Base-by-base conservation (phyloP, 441 rosid species). In the Erodium chrysanthum region DNA sequence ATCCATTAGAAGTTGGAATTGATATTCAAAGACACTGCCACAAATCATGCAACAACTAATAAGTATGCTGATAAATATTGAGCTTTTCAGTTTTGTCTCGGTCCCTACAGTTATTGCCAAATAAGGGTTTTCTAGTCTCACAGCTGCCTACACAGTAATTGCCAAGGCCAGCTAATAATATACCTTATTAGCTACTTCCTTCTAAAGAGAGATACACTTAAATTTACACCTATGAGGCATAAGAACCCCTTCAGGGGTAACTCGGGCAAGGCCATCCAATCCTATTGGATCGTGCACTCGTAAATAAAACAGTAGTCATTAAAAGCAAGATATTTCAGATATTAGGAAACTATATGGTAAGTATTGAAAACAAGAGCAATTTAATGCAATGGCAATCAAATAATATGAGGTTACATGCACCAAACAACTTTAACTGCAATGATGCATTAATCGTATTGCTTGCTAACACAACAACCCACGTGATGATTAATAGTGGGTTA, bases 401-500 rank as follows among this genome's bases (percentile, higher is more conserved):
- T 56, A 56, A 8, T 59, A 33, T 0, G 22, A 66, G 17, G 63
- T 22, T 59, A 21, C 23, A 33, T 11, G 60, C 7, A 25, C 70
- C 70, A 17, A n/a, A 67, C 66, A 63, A 66, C 58, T 52, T 70
- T 6, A 17, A 69, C 52, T 17, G 23, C 46, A 15, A 18, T 42
- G 35, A 66, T 37, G 48, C 8, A 33, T 11, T 52, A 44, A 20
- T 0, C 44, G 65, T 33, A 59, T 7, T 11, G 50, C 7, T 64
- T 40, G 14, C 40, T 72, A 50, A 68, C 27, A 63, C n/a, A 65
- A 12, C 66, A 20, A 20, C 27, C 56, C 23, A 37, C 48, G 18
- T 33, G 68, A 73, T 46, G 71, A 23, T 23, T 9, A 12, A 25
- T 25, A 54, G 74, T 66, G 60, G 62, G 50, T 70, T 74, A 85